A percentile compares a stretch with the other conserved stretches of the same genome.
Conservation (phyloP, 345 rosid genomes). For the Chamaenerion angustifolium region DNA sequence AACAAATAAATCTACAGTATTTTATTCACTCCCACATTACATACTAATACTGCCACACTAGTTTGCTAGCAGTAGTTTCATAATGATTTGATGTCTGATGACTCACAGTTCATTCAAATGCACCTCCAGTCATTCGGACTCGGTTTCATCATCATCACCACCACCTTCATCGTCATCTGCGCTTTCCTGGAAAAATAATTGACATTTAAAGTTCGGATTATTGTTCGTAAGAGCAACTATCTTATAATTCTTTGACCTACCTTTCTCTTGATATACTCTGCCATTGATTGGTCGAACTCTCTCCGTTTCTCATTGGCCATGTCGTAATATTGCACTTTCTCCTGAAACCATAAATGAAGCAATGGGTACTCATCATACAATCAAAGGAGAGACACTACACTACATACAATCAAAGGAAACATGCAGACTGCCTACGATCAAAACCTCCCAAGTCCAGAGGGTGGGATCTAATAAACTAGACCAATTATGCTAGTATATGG, state of each 20-base stretch:
- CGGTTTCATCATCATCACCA: conserved; percentile 54
- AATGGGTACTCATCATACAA: no score
- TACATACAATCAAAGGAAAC: background rate
- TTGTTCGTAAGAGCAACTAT: background rate
- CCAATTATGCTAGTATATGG: no score
- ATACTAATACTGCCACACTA: no score
- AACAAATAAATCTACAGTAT: no score
- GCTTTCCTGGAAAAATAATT: conserved; percentile 76
- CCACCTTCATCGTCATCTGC: conserved; percentile 46
- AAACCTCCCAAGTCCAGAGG: conserved; percentile 29
- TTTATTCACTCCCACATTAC: no score
- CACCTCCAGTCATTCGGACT: conserved; percentile 17
- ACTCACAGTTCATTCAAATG: no score
- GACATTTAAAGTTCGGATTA: background rate
- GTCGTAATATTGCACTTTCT: conserved; percentile 87
- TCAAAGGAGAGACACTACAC: background rate
- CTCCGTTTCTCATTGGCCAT: conserved; percentile 78
- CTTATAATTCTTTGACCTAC: conserved; percentile 13
- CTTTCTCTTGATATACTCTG: conserved; percentile 56
- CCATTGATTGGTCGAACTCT: conserved; percentile 66
- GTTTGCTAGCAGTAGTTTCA: no score
- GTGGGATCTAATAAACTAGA: no score
- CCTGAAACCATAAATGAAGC: conserved; percentile 28
- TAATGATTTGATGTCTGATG: no score
- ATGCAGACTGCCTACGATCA: conserved; percentile 63